Evolutionary conservation across 2,329 filamentous ascomycete species (phyloP), one percentile per base, ranked within the genome.

Genomic region (Ophiostoma sp.): DNA sequence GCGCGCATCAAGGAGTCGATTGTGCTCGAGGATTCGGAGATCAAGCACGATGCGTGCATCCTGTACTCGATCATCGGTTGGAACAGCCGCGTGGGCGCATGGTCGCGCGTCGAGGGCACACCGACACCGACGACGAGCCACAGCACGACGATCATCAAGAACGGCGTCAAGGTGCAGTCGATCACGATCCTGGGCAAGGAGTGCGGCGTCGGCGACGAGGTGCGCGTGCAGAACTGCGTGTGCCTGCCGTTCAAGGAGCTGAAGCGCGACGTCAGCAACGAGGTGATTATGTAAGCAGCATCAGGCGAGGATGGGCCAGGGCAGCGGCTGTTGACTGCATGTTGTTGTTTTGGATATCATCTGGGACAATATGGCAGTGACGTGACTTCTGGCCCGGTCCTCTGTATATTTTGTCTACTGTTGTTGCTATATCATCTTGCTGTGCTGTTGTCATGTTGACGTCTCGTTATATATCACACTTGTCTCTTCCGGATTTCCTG

Each of bases 151-250:
- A 93, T 98, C 75, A 85, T 98, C 79, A 98, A 97, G 87, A 96
- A 97, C 76, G 95, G 95, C 66, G 89, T 98, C 79, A 98, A 98
- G 84, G 95, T 99, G 66, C 95, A 98, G 84, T 96, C 92, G 79
- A 95, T 98, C 76, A 98, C 94, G 64, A 99, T 98, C 73, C 80
- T 99, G 71, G 94, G 94, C 77, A 97, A 98, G 84, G 95, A 99
- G 79, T 98, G 94, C 76, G 87, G 84, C 68, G 95, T 98, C 42
- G 93, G 90, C 4, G 95, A 99, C 75, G 95, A 98, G 80, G 89
- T 98, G 11, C 87, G 93, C 71, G 93, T 99, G 74, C 94, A 98
- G 82, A 98, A 99, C 82, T 99, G 95, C 78, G 89, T 99, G 70
- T 98, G 95, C 81, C 80, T 99, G 82, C 95, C 95, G 9, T 97